Base-by-base conservation (phyloP, 2,329 filamentous ascomycete genomes). In the Diaporthe velutina region DNA sequence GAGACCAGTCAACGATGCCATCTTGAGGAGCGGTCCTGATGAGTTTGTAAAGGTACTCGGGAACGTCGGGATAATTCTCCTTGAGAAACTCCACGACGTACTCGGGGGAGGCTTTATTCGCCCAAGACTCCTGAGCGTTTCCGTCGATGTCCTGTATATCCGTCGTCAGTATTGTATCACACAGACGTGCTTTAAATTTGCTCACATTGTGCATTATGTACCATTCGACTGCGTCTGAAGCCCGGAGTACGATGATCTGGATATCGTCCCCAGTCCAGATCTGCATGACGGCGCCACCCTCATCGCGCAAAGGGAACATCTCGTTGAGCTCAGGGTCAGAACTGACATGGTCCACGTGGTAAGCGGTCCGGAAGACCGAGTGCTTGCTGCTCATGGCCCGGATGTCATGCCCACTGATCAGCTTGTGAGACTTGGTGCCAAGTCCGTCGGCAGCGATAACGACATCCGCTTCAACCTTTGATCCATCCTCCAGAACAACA, bases 261-360 rank as follows among this genome's bases (percentile, higher is more conserved):
- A 85, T 79, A 87, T 73, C 52, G 12, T 75, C 17, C 1, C 52
- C 54, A 87, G 78, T 88, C 87, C 42, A 88, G 84, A 76, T 90
- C 87, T 13, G 85, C 85, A 5, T 87, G 87, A 57, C 89, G 83
- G 85, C 87, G 90, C 19, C 85, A 85, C 40, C 86, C 76, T 90
- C 88, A 22, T 88, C 87, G 54, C 88, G 75, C 10, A 72, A 80
- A 4, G 87, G 85, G 4, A 89, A 83, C 61, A 88, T 85, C 74
- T 83, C 85, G 5, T 84, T 83, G 42, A 86, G 78, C 4, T 85
- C 83, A 70, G 88, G 86, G 76, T 86, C 85, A n/a, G 54, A 33
- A 19, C 12, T 61, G 28, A 70, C 3, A 10, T 52, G 28, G 12
- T 78, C 77, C 22, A 74, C 64, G 2, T 77, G 74, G 57, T 77